These are phyloP conservation scores for Tetragonia tetragonoides DNA, from an alignment of 148 eudicot genomes.

Conservation along the genomic window DNA sequence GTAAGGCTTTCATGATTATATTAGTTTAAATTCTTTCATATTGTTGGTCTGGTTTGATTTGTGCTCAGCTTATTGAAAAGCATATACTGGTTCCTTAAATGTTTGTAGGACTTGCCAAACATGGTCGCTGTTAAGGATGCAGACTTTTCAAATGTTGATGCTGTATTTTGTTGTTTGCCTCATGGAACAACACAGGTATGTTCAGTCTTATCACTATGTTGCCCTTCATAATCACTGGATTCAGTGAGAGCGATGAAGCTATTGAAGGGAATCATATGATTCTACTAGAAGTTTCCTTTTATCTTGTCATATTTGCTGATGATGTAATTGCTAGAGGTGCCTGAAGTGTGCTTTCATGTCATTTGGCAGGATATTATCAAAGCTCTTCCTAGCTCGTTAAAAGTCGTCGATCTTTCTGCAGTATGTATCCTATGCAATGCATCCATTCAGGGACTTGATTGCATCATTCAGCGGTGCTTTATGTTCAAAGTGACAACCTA, in stretches of 20 bases:
- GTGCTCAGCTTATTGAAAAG: background rate
- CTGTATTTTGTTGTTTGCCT: constrained; percentile 97
- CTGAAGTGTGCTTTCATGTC: constrained; percentile 1
- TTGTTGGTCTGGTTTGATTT: background rate
- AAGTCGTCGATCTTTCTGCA: constrained; percentile 96
- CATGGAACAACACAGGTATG: constrained; percentile 97
- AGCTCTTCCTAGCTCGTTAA: constrained; percentile 66
- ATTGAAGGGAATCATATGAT: background rate
- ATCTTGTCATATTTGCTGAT: background rate
- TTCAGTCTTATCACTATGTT: background rate
- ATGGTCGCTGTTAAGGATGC: constrained; percentile 88
- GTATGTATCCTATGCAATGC: constrained; percentile 38
- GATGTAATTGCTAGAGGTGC: background rate
- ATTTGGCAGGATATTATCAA: constrained; percentile 77
- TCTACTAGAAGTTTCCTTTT: background rate
- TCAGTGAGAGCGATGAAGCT: background rate
- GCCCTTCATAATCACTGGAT: background rate
- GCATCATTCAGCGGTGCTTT: background rate
- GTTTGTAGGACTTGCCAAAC: constrained; percentile 72
- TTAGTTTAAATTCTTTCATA: background rate
- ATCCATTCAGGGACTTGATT: background rate
- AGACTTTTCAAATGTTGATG: constrained; percentile 81
- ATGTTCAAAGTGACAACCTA: background rate
- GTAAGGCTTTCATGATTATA: constrained; percentile 31
- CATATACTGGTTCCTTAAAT: background rate